These are phyloP conservation scores for Trichoderma erinaceum DNA, from an alignment of 495 filamentous ascomycete species.

Conservation along the genomic window DNA sequence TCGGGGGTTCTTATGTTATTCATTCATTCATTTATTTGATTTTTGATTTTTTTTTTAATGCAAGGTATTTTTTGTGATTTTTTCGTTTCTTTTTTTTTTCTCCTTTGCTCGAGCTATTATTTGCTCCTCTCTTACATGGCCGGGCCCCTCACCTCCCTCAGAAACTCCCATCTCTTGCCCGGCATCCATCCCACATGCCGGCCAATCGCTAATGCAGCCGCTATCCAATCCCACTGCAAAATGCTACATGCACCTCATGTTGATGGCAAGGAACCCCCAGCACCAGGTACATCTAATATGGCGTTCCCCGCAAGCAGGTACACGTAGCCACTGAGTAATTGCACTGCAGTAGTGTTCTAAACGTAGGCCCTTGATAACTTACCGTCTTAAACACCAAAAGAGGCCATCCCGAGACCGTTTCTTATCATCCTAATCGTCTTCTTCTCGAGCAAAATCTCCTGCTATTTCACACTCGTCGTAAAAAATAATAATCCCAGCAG, in stretches of 20 bases:
- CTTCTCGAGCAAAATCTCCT: not conserved
- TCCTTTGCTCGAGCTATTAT: not conserved
- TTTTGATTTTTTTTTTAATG: no score
- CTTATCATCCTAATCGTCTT: not conserved
- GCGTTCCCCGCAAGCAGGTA: no score
- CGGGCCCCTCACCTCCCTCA: not conserved
- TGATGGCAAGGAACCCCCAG: not conserved
- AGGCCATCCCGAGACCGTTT: not conserved
- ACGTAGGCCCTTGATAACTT: not conserved
- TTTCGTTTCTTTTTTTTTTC: no score
- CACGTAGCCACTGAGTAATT: no score
- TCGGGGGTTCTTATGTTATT: no score
- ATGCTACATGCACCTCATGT: not conserved
- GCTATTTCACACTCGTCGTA: not conserved
- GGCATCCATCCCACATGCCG: not conserved
- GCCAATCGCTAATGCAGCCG: not conserved
- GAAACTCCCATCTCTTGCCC: not conserved
- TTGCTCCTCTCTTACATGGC: no score
- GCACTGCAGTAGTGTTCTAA: no score
- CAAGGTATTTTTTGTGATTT: no score
- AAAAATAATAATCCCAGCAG: not conserved
- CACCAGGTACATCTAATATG: not conserved
- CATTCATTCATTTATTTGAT: no score
- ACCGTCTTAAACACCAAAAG: not conserved
- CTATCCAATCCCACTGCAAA: not conserved